phyloP scores from a whole-genome alignment of 257 asterid genomes.

The Solanum corneliomulleri region DNA sequence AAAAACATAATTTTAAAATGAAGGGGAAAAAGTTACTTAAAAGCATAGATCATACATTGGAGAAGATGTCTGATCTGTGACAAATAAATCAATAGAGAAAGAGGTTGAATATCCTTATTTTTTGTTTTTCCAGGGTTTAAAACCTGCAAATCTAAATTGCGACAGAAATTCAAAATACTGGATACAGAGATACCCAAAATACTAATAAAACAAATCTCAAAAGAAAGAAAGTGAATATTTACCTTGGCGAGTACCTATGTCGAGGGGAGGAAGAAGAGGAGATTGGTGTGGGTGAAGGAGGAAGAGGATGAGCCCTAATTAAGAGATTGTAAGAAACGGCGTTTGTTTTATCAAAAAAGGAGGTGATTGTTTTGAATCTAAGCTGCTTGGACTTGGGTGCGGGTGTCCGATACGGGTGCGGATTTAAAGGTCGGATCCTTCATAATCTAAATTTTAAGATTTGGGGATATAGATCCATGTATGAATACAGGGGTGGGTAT shows the following conservation, averaged over 20 bases:
- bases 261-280: background rate
- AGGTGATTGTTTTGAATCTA: background rate
- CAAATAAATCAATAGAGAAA: background rate
- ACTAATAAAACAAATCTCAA: background rate
- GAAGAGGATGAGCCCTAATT: background rate
- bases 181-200: background rate
- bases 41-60: background rate
- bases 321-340: background rate
- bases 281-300: background rate
- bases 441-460: background rate
- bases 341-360: background rate
- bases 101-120: background rate
- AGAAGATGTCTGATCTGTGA: background rate
- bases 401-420: background rate
- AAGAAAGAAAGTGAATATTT: background rate
- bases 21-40: background rate
- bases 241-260: background rate
- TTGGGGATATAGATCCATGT: too few relatives aligned
- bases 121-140: background rate
- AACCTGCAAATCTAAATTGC: background rate
- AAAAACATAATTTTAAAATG: background rate
- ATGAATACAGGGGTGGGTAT: background rate
- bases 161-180: background rate
- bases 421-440: background rate
- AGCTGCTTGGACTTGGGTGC: background rate